These are phyloP conservation scores for Singerocomus inundabilis DNA, from an alignment of 1,284 basidiomycete genomes.

Conservation along the genomic window DNA sequence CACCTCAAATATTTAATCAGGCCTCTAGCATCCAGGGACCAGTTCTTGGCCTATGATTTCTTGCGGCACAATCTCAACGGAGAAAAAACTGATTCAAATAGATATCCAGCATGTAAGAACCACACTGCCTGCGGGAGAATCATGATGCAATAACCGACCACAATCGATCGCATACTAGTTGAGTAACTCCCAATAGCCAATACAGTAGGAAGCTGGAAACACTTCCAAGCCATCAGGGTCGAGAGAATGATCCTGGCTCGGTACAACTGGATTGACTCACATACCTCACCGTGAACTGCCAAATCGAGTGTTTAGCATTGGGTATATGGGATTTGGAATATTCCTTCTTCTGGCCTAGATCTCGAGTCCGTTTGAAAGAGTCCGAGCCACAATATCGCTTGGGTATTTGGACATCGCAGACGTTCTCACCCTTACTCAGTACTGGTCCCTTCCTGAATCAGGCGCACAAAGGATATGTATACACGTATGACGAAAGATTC, in stretches of 20 bases:
- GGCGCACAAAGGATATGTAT: neutral
- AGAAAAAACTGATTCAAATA: neutral
- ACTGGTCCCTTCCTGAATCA: neutral
- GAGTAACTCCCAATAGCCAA: neutral
- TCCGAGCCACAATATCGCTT: neutral
- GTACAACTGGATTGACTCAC: neutral
- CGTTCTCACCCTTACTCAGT: neutral
- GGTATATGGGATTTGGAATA: neutral
- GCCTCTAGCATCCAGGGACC: too few relatives aligned
- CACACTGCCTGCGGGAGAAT: neutral
- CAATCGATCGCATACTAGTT: neutral
- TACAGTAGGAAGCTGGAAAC: neutral
- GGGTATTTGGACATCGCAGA: neutral
- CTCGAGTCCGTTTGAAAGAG: too few relatives aligned
- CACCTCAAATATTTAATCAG: neutral
- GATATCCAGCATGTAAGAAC: neutral
- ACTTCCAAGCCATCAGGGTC: neutral
- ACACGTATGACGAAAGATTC: neutral
- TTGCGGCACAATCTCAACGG: neutral
- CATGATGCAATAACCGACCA: too few relatives aligned
- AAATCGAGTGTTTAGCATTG: neutral
- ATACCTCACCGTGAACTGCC: neutral
- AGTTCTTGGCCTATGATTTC: neutral
- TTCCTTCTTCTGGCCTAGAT: too few relatives aligned
- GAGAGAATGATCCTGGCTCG: neutral